Conservation (phyloP, 768 basidiomycete genomes). For the Strobilomyces echinocephalus region DNA sequence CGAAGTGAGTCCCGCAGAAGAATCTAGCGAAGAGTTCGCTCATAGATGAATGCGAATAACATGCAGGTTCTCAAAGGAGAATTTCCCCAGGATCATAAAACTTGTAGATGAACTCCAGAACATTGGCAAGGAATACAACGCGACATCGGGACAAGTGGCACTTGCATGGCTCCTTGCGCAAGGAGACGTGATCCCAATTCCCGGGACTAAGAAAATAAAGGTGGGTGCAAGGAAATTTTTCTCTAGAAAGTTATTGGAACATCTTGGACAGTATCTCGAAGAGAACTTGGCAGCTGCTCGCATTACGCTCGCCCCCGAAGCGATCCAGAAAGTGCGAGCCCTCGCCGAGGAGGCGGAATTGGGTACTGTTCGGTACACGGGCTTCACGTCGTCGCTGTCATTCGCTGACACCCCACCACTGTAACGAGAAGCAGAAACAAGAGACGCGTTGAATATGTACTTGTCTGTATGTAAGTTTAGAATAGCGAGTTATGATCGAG, state of each 20-base stretch:
- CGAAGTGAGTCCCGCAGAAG: conserved; percentile 24
- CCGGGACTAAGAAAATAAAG: conserved; percentile 35
- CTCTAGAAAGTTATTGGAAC: background rate
- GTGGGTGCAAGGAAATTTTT: conserved; percentile 4
- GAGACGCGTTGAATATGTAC: background rate
- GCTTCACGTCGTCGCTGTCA: background rate
- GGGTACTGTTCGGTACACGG: conserved; percentile 27
- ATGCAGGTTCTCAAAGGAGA: conserved; percentile 34
- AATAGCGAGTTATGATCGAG: too few species aligned
- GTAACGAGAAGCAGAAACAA: background rate
- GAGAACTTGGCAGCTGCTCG: conserved; percentile 40
- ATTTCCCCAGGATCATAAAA: conserved; percentile 42
- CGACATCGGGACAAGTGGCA: conserved; percentile 36
- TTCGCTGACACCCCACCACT: conserved; percentile 21
- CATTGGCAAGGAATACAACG: conserved; percentile 32
- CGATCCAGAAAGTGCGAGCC: conserved; percentile 34
- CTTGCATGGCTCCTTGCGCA: conserved; percentile 41
- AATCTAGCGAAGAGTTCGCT: background rate
- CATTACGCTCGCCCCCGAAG: conserved; percentile 34
- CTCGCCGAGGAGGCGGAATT: conserved; percentile 30
- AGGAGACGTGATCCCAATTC: conserved; percentile 38
- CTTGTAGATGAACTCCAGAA: conserved; percentile 28
- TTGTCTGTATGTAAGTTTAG: too few species aligned
- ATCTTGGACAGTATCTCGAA: conserved; percentile 31
- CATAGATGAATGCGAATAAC: background rate